Evolutionary conservation across 2,329 filamentous ascomycete species (phyloP), one percentile per base, ranked within the genome.

Genomic region (Metarhizium robertsii): DNA sequence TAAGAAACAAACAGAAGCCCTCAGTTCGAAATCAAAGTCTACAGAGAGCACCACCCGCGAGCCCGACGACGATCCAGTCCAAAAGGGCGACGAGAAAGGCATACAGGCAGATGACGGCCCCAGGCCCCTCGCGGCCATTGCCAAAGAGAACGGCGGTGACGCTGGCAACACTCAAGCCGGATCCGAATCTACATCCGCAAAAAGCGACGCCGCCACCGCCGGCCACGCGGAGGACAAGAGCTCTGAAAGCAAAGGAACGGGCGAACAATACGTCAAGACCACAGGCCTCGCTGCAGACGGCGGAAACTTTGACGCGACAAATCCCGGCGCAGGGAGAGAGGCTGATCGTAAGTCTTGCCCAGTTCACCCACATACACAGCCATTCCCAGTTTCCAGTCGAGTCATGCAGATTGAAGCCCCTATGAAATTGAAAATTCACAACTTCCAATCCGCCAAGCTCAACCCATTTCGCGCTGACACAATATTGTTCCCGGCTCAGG

Each of bases 241-340:
- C 30, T 58, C 65, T 2, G 61, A 62, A 20, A 61, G 59, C 11
- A 70, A 76, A 58, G 78, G 76, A 1, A 82, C 78, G 0, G 81
- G 81, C 6, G 78, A 83, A 65, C 64, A 79, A 62, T 79, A 79
- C 57, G 75, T 85, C 59, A 80, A 78, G 68, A 78, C 76, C 25
- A 77, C 75, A 1, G 85, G 85, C 0, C 66, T 87, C 32, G 69
- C 73, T 38, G 81, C 83, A 16, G 84, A 89, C 43, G 85, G 85
- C 0, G 85, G 85, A 6, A 76, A 87, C 61, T 87, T 87, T 64
- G 85, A 88, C 62, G 83, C 80, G 4, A 71, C 77, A 7, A 79
- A 79, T 57, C 79, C 84, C 0, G 85, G 85, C 11, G 86, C 86
- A 11, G 84, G 83, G 3, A 72, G 69, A 40, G 86, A 89, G 67